A percentile compares a stretch with the other conserved stretches of the same genome.
Evolutionary conservation across 192 early-diverging fungal genomes (phyloP).

Genomic region (Lobulomyces angularis): DNA sequence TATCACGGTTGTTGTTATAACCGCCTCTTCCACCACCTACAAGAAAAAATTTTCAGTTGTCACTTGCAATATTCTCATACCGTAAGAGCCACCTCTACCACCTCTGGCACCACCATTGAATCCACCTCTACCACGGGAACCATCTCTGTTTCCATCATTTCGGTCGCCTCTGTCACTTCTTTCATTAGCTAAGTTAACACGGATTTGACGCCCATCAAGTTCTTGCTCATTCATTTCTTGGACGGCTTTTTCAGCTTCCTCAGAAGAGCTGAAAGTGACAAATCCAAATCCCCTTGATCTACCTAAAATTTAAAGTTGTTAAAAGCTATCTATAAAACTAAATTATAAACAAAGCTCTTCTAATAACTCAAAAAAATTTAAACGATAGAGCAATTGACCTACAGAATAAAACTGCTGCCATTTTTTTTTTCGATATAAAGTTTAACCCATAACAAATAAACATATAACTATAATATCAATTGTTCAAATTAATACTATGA

Average conservation of each 20-base stretch:
- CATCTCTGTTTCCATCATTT: conserved; percentile 10
- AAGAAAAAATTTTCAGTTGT: too few relatives aligned
- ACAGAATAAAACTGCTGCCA: conserved; percentile 1
- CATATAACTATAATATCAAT: too few relatives aligned
- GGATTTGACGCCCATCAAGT: conserved; percentile 70
- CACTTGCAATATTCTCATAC: too few relatives aligned
- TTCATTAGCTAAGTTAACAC: conserved; percentile 61
- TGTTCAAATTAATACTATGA: too few relatives aligned
- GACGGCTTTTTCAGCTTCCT: conserved; percentile 61
- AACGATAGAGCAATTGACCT: neutral
- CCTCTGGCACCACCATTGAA: conserved; percentile 8
- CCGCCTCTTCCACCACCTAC: too few relatives aligned
- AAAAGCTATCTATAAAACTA: neutral
- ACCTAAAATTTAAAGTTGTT: conserved; percentile 19
- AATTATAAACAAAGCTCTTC: neutral
- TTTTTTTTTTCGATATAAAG: too few relatives aligned
- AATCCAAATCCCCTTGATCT: conserved; percentile 84
- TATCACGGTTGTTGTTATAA: too few relatives aligned
- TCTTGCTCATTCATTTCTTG: conserved; percentile 51
- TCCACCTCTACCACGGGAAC: conserved; percentile 27
- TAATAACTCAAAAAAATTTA: neutral
- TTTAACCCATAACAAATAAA: too few relatives aligned
- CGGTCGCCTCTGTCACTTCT: conserved; percentile 21
- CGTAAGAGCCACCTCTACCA: neutral
- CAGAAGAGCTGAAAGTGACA: conserved; percentile 48